Percentiles rank a stretch among this genome's conserved stretches.
Evolutionary conservation across 2,329 filamentous ascomycete species (phyloP).

Genomic region (Chalaropsis ovoidea): DNA sequence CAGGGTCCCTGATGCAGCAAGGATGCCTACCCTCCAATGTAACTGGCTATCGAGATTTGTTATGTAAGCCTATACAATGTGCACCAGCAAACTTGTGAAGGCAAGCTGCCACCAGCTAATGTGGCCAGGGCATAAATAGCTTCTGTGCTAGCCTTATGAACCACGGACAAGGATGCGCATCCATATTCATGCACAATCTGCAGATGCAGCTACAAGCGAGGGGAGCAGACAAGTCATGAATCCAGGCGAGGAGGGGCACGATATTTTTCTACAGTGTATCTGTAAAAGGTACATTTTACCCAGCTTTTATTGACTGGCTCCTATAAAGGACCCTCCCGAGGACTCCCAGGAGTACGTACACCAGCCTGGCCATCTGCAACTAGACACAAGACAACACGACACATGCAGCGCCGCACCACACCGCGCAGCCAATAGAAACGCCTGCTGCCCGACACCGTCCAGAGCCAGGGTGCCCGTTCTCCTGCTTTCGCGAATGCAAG

Average conservation of each 20-base stretch:
- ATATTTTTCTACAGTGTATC: no score
- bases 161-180: not conserved
- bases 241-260: not conserved
- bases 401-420: not conserved
- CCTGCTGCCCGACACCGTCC: not conserved
- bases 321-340: no score
- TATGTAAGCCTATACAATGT: no score
- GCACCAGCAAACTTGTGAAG: not conserved
- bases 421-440: not conserved
- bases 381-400: not conserved
- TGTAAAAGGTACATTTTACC: no score
- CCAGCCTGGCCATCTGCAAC: not conserved
- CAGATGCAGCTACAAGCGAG: constrained; percentile 3
- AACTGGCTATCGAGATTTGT: no score
- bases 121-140: constrained; percentile 16
- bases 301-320: no score
- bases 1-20: no score
- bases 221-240: not conserved
- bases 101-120: not conserved
- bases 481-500: constrained; percentile 22
- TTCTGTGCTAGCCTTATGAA: constrained; percentile 17
- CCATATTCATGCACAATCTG: constrained; percentile 10
- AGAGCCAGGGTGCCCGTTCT: constrained; percentile 4
- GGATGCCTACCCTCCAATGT: no score
- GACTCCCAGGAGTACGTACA: no score